phyloP scores from a whole-genome alignment of 306 rosid genomes.

The Cicer arietinum region DNA sequence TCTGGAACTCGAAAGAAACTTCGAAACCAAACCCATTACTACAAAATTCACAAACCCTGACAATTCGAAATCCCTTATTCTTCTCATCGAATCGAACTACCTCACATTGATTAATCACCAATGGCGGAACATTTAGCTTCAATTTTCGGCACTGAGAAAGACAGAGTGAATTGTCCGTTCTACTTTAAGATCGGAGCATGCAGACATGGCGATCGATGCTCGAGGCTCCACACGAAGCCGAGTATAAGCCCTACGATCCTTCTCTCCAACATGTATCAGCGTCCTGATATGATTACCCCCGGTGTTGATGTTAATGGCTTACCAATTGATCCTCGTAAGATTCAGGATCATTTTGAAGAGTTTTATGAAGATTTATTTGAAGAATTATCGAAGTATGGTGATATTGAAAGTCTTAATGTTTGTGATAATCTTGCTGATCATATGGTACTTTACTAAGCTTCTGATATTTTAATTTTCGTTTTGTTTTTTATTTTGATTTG shows the following conservation, averaged over 20 bases:
- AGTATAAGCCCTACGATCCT: slow-evolving; percentile 71
- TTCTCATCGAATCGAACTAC: background rate
- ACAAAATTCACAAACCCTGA: slow-evolving; percentile 42
- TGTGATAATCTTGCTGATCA: slow-evolving; percentile 82
- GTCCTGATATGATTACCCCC: slow-evolving; percentile 79
- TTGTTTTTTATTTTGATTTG: background rate
- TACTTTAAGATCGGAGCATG: slow-evolving; percentile 88
- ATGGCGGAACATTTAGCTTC: slow-evolving; percentile 87
- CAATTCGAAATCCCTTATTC: background rate
- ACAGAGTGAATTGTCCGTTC: slow-evolving; percentile 79
- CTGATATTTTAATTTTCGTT: background rate
- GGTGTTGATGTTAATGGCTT: slow-evolving; percentile 70
- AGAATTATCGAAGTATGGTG: slow-evolving; percentile 71
- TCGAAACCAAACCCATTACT: background rate
- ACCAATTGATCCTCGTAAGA: slow-evolving; percentile 64
- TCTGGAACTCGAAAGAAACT: slow-evolving; percentile 40
- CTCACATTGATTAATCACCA: background rate
- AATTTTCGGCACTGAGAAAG: slow-evolving; percentile 78
- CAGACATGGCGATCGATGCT: slow-evolving; percentile 76
- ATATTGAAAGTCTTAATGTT: slow-evolving; percentile 70
- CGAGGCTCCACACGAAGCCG: slow-evolving; percentile 76
- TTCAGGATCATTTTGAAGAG: slow-evolving; percentile 72
- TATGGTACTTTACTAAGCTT: slow-evolving; percentile 51
- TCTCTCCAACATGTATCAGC: slow-evolving; percentile 79
- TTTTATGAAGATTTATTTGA: slow-evolving; percentile 76